Evolutionary conservation across 1,139 yeast genomes (phyloP).

Genomic region (Debaryomyces nepalensis): DNA sequence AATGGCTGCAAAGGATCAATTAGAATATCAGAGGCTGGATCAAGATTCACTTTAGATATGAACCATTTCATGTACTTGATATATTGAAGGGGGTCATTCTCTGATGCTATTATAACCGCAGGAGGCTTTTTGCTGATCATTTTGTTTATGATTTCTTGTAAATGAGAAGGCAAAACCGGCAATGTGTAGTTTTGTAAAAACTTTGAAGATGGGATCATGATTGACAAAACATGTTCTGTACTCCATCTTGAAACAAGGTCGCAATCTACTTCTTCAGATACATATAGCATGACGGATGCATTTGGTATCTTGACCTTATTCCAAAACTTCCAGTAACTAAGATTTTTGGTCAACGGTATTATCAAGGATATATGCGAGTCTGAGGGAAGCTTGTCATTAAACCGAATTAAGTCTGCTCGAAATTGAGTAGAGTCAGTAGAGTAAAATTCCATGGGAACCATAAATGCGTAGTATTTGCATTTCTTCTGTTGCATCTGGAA

Average conservation of each 20-base stretch:
- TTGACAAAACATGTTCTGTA: slow-evolving; percentile 1
- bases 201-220: slow-evolving; percentile 4
- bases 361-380: slow-evolving; percentile 4
- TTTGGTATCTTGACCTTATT: neutral
- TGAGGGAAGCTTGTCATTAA: neutral
- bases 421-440: neutral
- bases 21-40: slow-evolving; percentile 12
- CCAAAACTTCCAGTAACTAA: slow-evolving; percentile 7
- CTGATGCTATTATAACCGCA: neutral
- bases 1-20: slow-evolving; percentile 74
- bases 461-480: slow-evolving; percentile 3
- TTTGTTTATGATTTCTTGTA: slow-evolving; percentile 1
- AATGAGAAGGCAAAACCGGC: slow-evolving; percentile 3
- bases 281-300: slow-evolving; percentile 4
- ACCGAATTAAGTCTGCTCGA: neutral
- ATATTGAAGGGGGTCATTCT: neutral
- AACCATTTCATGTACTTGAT: slow-evolving; percentile 3
- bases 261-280: slow-evolving; percentile 1
- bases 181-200: slow-evolving; percentile 1
- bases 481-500: slow-evolving; percentile 1
- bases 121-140: neutral
- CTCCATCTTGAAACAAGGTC: slow-evolving; percentile 5
- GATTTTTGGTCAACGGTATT: slow-evolving; percentile 4
- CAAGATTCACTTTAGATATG: neutral
- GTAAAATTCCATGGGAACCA: slow-evolving; percentile 4